A percentile compares a stretch with the other conserved stretches of the same genome.
These are phyloP conservation scores for Fomitopsis serialis DNA, from an alignment of 768 basidiomycete species.

Conservation along the genomic window DNA sequence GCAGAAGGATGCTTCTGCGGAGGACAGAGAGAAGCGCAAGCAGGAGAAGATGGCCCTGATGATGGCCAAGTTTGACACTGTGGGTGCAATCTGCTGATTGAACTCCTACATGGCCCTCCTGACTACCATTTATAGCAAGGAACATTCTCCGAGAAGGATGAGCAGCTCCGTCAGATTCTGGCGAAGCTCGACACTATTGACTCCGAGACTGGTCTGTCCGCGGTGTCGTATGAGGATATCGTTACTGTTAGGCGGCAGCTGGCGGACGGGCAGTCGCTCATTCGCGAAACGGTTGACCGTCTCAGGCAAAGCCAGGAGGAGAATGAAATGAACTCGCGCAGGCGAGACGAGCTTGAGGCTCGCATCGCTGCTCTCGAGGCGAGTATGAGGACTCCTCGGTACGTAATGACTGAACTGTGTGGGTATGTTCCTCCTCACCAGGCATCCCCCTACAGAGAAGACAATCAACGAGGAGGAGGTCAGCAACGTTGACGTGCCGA, in stretches of 20 bases:
- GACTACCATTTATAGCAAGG: conserved; percentile 54
- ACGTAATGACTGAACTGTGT: conserved; percentile 20
- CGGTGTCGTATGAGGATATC: conserved; percentile 72
- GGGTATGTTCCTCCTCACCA: conserved; percentile 8
- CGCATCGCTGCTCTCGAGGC: conserved; percentile 77
- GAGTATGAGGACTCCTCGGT: conserved; percentile 99
- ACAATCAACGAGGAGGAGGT: conserved; percentile 86
- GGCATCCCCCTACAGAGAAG: conserved; percentile 56
- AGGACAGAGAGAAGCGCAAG: conserved; percentile 98
- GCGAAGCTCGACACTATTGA: conserved; percentile 82
- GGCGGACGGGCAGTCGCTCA: conserved; percentile 78
- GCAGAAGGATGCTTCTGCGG: conserved; percentile 81
- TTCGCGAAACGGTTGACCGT: conserved; percentile 87
- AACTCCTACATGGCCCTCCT: background rate
- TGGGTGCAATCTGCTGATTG: conserved; percentile 33
- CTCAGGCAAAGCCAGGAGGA: conserved; percentile 90
- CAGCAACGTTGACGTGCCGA: conserved; percentile 76
- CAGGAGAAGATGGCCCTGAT: conserved; percentile 99
- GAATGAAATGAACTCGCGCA: conserved; percentile 74
- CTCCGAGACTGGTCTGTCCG: conserved; percentile 44
- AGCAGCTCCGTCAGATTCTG: conserved; percentile 81
- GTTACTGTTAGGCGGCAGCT: conserved; percentile 82
- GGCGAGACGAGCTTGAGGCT: conserved; percentile 84
- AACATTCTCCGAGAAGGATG: conserved; percentile 94
- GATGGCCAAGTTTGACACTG: conserved; percentile 99